Percentiles rank a stretch among this genome's conserved stretches.
Evolutionary conservation across 176 grass and related monocot genomes (phyloP).

Genomic region (Oryza australiensis): DNA sequence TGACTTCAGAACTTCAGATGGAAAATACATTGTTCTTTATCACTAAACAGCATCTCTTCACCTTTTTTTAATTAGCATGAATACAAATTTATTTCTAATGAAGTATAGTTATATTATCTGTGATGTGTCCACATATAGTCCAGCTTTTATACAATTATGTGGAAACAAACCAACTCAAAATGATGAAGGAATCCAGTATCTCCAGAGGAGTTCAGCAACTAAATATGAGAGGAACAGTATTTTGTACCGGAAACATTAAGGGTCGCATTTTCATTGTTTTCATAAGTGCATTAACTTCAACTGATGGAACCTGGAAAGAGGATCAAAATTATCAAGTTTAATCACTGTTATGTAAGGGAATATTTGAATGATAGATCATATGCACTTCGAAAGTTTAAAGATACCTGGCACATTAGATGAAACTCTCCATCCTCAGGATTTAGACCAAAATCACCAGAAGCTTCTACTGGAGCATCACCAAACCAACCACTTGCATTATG

Average conservation of each 20-base stretch:
- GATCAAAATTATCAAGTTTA: slow-evolving; percentile 38
- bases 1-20: slow-evolving; percentile 16
- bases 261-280: slow-evolving; percentile 88
- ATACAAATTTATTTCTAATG: slow-evolving; percentile 5
- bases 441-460: slow-evolving; percentile 94
- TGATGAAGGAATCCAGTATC: slow-evolving; percentile 33
- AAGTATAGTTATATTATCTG: slow-evolving; percentile 18
- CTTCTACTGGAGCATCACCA: slow-evolving; percentile 90
- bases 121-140: slow-evolving; percentile 7
- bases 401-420: slow-evolving; percentile 99
- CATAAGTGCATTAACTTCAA: slow-evolving; percentile 97
- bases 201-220: slow-evolving; percentile 2
- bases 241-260: slow-evolving; percentile 83
- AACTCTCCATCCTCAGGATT: slow-evolving; percentile 97
- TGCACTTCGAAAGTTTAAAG: slow-evolving; percentile 7
- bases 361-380: slow-evolving; percentile 16
- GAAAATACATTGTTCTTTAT: slow-evolving; percentile 6
- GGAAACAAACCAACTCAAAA: slow-evolving; percentile 19
- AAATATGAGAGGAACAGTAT: slow-evolving; percentile 8
- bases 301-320: slow-evolving; percentile 71
- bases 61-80: slow-evolving; percentile 6
- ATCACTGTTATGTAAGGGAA: slow-evolving; percentile 8
- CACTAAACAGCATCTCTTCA: slow-evolving; percentile 10
- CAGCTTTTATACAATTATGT: slow-evolving; percentile 2
- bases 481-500: slow-evolving; percentile 98